phyloP scores from a whole-genome alignment of 257 asterid genomes.

The Parsonsia alboflavescens region DNA sequence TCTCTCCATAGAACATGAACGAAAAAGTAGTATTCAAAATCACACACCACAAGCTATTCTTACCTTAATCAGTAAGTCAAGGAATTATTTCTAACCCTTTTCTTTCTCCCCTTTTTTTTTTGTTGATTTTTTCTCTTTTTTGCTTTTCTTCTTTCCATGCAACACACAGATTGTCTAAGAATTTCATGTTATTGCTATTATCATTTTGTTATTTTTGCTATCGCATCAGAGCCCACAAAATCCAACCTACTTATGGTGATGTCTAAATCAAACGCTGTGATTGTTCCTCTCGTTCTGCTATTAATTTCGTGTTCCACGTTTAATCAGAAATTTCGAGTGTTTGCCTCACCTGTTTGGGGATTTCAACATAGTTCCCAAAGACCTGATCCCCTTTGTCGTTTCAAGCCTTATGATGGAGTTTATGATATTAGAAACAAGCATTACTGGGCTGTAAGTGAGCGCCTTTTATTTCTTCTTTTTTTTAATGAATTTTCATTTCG shows the following conservation, averaged over 20 bases:
- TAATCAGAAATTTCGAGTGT: slow-evolving; percentile 23
- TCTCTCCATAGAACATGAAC: slow-evolving; percentile 1
- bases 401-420: slow-evolving; percentile 34
- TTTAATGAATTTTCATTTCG: not conserved
- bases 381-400: slow-evolving; percentile 38
- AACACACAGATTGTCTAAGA: not conserved
- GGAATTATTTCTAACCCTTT: slow-evolving; percentile 18
- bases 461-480: not conserved
- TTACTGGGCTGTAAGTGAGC: slow-evolving; percentile 66
- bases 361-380: slow-evolving; percentile 21
- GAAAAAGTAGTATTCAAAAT: slow-evolving; percentile 26
- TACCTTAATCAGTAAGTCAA: slow-evolving; percentile 53
- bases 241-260: not conserved
- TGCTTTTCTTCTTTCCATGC: not conserved
- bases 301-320: slow-evolving; percentile 26
- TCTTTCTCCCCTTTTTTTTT: slow-evolving; percentile 4
- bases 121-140: too few species aligned
- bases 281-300: slow-evolving; percentile 22
- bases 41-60: slow-evolving; percentile 49
- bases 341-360: slow-evolving; percentile 27
- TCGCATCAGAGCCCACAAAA: not conserved
- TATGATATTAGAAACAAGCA: slow-evolving; percentile 46
- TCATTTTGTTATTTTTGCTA: not conserved
- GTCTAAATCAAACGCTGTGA: slow-evolving; percentile 29
- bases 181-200: not conserved